Evolutionary conservation across 2,329 filamentous ascomycete species (phyloP), one percentile per base, ranked within the genome.

Genomic region (Lecanicillium sp.): DNA sequence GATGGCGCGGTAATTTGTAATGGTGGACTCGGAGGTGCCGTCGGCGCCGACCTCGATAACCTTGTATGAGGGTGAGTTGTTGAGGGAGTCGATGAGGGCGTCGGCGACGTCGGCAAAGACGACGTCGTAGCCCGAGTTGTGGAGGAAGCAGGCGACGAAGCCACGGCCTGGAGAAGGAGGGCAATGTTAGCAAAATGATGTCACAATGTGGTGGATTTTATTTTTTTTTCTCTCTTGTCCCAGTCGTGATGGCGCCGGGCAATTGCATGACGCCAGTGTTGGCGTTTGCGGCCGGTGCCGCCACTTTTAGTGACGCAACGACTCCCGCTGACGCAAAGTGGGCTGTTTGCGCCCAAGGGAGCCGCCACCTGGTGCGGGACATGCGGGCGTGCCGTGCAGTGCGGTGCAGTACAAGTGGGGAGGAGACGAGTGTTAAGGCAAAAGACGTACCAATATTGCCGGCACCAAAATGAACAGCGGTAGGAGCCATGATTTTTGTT

Each of bases 101-200:
- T 90, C 87, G 66, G 88, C 81, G 49, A 98, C 89, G 71, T 98
- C 92, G 52, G 94, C 83, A 57, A 98, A 97, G 68, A 97, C 74
- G 55, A 98, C 90, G 58, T 96, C 87, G 61, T 89, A 98, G 59
- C 87, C 89, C 11, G 89, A 92, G 64, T 94, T 84, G 72, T 95
- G 87, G 29, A 97, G 78, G 68, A 96, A 92, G 66, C 87, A 87
- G 54, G 84, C 87, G 40, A 92, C 86, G 52, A 92, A 92, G 62
- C 87, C 84, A 61, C 84, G 82, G 62, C 74, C 68, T 71, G 32
- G 12, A 22, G 13, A 17, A 7, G 17, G 12, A 17, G n/a, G 6
- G 8, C 11, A 19, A n/a, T 39, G 30, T 50, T 41, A 49, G 36
- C 33, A 32, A 30, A 11, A 33, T 31, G 44, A 6, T 17, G 13